These are phyloP conservation scores for Citrus maxima DNA, from an alignment of 345 rosid species.

Conservation along the genomic window DNA sequence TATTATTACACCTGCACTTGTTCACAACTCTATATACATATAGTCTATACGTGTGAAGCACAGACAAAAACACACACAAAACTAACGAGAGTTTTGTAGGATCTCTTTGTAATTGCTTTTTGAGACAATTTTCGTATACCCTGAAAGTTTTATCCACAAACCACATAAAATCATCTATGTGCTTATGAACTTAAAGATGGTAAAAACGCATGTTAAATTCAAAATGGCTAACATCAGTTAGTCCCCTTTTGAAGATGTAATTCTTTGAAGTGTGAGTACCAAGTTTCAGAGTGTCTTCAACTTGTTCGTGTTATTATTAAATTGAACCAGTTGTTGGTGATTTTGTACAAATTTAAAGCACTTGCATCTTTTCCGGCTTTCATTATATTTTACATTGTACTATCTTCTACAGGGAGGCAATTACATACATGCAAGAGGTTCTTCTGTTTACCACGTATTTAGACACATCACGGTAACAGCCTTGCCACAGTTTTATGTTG, in stretches of 20 bases:
- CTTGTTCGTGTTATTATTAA: neutral
- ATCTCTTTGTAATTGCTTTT: neutral
- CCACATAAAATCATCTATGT: neutral
- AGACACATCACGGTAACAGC: slow-evolving; percentile 66
- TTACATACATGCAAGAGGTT: slow-evolving; percentile 76
- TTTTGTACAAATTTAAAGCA: neutral
- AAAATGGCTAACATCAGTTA: neutral
- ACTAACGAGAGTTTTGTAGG: neutral
- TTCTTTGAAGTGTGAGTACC: neutral
- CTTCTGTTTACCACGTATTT: slow-evolving; percentile 63
- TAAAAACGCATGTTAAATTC: neutral
- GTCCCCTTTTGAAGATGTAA: neutral
- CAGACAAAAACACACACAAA: neutral
- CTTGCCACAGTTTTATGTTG: neutral
- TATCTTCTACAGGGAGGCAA: slow-evolving; percentile 66
- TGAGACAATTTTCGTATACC: neutral
- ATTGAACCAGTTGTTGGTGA: neutral
- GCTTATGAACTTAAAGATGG: neutral
- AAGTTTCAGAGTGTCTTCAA: neutral
- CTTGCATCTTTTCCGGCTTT: neutral
- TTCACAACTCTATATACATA: neutral
- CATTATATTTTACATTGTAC: slow-evolving; percentile 13
- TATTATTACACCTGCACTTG: no score
- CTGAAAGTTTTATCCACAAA: neutral
- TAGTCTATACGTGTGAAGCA: neutral